A percentile compares a stretch with the other conserved stretches of the same genome.
phyloP scores from a whole-genome alignment of 83 land plant genomes.

The Picea abies region DNA sequence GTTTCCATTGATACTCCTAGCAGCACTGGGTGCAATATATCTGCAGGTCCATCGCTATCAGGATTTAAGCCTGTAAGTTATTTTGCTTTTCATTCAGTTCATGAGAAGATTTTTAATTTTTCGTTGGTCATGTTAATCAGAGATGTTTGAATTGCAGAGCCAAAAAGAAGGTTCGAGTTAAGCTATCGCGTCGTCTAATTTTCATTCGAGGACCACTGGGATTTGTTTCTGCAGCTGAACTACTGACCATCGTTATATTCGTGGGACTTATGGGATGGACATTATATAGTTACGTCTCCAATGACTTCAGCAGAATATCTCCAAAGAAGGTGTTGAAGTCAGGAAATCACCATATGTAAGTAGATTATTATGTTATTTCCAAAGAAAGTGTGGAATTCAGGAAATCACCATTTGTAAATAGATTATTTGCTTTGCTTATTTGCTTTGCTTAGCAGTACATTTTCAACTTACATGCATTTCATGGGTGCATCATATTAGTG shows the following conservation, averaged over 20 bases:
- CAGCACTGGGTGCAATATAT: slow-evolving; percentile 31
- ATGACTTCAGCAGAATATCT: slow-evolving; percentile 45
- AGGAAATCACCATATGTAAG: slow-evolving; percentile 39
- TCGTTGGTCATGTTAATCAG: not conserved
- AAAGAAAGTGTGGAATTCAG: too few species aligned
- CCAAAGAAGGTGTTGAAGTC: slow-evolving; percentile 30
- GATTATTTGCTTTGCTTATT: too few species aligned
- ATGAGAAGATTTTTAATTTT: not conserved
- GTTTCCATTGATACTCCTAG: slow-evolving; percentile 39
- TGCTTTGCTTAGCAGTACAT: too few species aligned
- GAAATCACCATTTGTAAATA: too few species aligned
- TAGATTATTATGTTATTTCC: not conserved
- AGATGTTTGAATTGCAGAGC: slow-evolving; percentile 14
- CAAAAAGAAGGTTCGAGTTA: not conserved
- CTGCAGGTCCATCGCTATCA: slow-evolving; percentile 12
- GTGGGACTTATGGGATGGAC: slow-evolving; percentile 43
- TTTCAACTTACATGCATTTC: too few species aligned
- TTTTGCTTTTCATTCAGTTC: not conserved
- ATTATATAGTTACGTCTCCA: slow-evolving; percentile 42
- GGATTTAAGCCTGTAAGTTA: slow-evolving; percentile 11
- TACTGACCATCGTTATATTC: slow-evolving; percentile 34
- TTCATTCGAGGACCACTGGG: slow-evolving; percentile 42
- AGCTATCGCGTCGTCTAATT: slow-evolving; percentile 38
- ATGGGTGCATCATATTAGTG: too few species aligned
- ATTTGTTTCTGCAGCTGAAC: slow-evolving; percentile 43